Evolutionary conservation across 2,329 filamentous ascomycete genomes (phyloP).

Genomic region (Colletotrichum lupini): DNA sequence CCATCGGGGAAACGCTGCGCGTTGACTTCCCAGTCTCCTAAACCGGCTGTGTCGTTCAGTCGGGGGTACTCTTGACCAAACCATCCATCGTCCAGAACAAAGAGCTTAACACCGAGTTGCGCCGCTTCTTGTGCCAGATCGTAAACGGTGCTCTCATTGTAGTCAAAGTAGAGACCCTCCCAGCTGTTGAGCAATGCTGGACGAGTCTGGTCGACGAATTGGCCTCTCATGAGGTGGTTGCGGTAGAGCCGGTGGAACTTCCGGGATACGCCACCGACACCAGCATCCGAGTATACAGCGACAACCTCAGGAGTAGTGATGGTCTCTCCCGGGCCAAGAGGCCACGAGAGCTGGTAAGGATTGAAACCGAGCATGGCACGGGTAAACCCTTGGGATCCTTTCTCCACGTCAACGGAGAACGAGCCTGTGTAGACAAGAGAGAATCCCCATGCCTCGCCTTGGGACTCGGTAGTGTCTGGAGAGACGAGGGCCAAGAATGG

Average conservation of each 20-base stretch:
- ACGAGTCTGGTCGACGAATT: conserved; percentile 61
- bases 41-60: conserved; percentile 64
- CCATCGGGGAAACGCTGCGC: conserved; percentile 68
- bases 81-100: conserved; percentile 76
- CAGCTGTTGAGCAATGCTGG: conserved; percentile 73
- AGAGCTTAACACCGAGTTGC: conserved; percentile 68
- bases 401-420: conserved; percentile 70
- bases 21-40: conserved; percentile 74
- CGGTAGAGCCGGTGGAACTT: conserved; percentile 71
- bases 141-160: conserved; percentile 66
- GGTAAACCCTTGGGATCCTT: conserved; percentile 70
- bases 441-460: conserved; percentile 73
- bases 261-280: conserved; percentile 71
- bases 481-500: conserved; percentile 70
- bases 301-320: conserved; percentile 73
- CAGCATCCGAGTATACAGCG: conserved; percentile 67
- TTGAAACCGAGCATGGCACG: conserved; percentile 71
- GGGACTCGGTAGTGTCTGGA: conserved; percentile 68
- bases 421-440: conserved; percentile 74
- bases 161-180: conserved; percentile 71
- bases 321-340: conserved; percentile 64
- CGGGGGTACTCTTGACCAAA: conserved; percentile 73
- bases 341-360: conserved; percentile 69
- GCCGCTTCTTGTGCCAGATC: conserved; percentile 66
- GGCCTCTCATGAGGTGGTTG: conserved; percentile 68